These are phyloP conservation scores for Tillandsia leiboldiana DNA, from an alignment of 176 grass and related monocot genomes.

Conservation along the genomic window DNA sequence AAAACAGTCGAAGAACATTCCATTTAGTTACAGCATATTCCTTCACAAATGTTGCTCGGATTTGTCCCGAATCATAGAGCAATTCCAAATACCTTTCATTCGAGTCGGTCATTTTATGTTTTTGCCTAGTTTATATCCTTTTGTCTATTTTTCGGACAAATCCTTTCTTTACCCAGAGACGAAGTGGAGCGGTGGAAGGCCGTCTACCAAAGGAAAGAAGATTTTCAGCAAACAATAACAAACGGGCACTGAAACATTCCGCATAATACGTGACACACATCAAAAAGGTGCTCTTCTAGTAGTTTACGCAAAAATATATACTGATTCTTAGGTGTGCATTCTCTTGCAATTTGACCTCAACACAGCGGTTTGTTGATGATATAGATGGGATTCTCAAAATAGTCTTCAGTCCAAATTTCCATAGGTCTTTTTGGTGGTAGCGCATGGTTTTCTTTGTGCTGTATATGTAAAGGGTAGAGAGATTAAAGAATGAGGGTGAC, in stretches of 20 bases:
- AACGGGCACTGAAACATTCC: slow-evolving; percentile 31
- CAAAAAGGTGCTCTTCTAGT: background rate
- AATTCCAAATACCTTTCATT: background rate
- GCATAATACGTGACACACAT: background rate
- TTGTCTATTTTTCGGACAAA: slow-evolving; percentile 14
- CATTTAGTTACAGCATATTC: no score
- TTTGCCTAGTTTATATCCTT: background rate
- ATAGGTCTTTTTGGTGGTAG: no score
- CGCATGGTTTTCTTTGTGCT: background rate
- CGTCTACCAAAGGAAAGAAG: slow-evolving; percentile 53
- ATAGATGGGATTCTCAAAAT: background rate
- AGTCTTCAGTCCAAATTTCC: background rate
- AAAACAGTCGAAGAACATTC: no score
- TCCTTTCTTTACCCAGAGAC: slow-evolving; percentile 38
- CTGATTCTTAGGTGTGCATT: background rate
- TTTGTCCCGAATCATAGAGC: background rate
- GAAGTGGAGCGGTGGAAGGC: slow-evolving; percentile 67
- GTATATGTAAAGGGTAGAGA: background rate
- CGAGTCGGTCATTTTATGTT: background rate
- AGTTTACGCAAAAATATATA: background rate
- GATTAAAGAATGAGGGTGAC: background rate
- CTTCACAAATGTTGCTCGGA: no score
- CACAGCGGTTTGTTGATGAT: background rate
- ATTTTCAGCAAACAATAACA: slow-evolving; percentile 24
- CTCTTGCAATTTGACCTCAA: background rate